Conservation (phyloP, 139 green algal genomes). For the Micractinium conductrix region DNA sequence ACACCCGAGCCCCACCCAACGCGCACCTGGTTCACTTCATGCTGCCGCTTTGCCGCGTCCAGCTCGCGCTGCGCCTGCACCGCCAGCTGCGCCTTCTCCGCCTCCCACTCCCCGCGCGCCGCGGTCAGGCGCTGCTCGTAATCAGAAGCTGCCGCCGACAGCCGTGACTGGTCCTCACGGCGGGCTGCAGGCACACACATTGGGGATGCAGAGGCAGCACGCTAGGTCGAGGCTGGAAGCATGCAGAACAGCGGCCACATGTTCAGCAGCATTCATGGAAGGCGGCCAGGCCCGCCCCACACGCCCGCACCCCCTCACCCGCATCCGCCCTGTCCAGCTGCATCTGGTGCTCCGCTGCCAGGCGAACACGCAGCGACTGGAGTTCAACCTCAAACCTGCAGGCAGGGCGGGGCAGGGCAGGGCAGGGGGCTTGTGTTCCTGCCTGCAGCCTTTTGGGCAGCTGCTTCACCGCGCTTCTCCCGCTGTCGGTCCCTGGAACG, state of each 20-base stretch:
- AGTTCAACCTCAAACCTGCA: slow-evolving; percentile 40
- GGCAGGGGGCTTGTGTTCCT: no score
- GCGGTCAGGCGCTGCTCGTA: slow-evolving; percentile 38
- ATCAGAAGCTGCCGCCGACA: slow-evolving; percentile 1
- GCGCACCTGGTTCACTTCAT: slow-evolving; percentile 24
- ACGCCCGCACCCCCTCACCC: background rate
- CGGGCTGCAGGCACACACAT: background rate
- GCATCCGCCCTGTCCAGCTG: slow-evolving; percentile 31
- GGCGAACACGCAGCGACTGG: slow-evolving; percentile 24
- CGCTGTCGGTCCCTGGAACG: background rate
- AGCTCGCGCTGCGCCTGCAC: slow-evolving; percentile 33
- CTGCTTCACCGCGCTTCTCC: background rate
- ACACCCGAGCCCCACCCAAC: no score
- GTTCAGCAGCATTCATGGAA: background rate
- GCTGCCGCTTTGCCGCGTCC: slow-evolving; percentile 21
- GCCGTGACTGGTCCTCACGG: slow-evolving; percentile 9
- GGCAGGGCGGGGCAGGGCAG: background rate
- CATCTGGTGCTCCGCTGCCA: slow-evolving; percentile 39
- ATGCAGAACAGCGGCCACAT: background rate
- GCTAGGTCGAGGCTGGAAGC: background rate
- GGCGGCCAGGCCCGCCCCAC: background rate
- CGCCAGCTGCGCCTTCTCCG: slow-evolving; percentile 24
- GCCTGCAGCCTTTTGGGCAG: background rate
- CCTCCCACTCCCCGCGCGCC: slow-evolving; percentile 27
- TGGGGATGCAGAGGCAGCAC: background rate